phyloP scores from a whole-genome alignment of 805 yeast species.

The Nakazawaea ernobii region DNA sequence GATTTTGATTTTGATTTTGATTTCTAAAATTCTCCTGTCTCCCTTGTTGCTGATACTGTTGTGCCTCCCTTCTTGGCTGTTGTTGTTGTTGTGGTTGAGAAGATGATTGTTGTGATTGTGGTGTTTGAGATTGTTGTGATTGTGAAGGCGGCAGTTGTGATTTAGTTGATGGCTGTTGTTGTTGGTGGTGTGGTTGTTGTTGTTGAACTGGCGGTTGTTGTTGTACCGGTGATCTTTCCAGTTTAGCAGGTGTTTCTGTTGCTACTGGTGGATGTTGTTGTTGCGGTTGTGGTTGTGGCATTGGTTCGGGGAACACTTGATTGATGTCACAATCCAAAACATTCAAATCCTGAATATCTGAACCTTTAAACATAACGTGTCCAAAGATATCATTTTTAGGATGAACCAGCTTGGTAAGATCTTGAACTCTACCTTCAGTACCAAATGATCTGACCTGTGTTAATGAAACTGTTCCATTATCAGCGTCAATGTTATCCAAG shows the following conservation, averaged over 20 bases:
- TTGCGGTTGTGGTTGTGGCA: constrained; percentile 22
- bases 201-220: constrained; percentile 10
- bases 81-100: constrained; percentile 8
- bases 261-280: constrained; percentile 11
- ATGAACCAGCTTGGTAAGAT: constrained; percentile 63
- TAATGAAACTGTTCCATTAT: constrained; percentile 83
- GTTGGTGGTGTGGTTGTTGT: constrained; percentile 16
- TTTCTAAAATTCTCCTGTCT: too few species aligned
- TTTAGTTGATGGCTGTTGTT: constrained; percentile 9
- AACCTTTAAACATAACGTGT: constrained; percentile 79
- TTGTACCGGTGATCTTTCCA: constrained; percentile 9
- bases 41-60: background rate
- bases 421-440: constrained; percentile 81
- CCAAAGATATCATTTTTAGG: constrained; percentile 63
- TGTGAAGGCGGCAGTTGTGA: constrained; percentile 5
- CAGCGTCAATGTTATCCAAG: constrained; percentile 84
- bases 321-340: constrained; percentile 72
- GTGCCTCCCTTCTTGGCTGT: background rate
- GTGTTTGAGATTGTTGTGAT: constrained; percentile 9
- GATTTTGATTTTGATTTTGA: constrained; percentile 6
- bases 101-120: constrained; percentile 11
- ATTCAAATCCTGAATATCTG: constrained; percentile 84
- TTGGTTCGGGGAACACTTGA: constrained; percentile 51
- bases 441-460: constrained; percentile 78
- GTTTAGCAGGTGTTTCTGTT: constrained; percentile 13